Base-by-base conservation (phyloP, 148 eudicot species). In the Arctostaphylos glauca region DNA sequence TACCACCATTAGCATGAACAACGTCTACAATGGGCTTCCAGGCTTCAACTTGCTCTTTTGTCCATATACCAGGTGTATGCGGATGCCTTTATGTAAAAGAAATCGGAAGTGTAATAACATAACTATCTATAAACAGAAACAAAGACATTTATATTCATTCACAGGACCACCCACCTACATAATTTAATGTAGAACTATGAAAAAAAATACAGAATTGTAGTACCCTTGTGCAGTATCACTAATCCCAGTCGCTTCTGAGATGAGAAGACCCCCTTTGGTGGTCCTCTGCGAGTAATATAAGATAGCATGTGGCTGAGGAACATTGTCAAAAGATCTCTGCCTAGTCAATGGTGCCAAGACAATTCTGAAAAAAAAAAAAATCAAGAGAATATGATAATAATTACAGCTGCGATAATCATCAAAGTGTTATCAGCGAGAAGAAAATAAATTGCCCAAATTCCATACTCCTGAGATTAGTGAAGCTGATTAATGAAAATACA, bases 11-110 rank as follows among this genome's bases (percentile, higher is more conserved):
- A 1, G 87, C 87, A 60, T 89, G 91, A 5, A 89, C 88, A 80
- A 86, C 88, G 14, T 89, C 85, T 2, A 87, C 88, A 60, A 89
- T 87, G 6, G 91, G 91, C 75, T 87, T 89, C 91, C 91, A 87
- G 9, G 91, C 91, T 74, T 89, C 91, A 74, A 74, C 77, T 48
- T 74, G 77, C 41, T 48, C 55, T 12, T 48, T 48, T 19, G 77
- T 74, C 77, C 91, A 89, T 84, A 89, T 87, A 43, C 89, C 91
- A 54, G 91, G 91, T 0, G 88, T 84, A 19, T 56, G n/a, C 3
- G 79, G 81, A 75, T 83, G 85, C 86, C 91, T 87, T 55, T 9
- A 83, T 9, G 8, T 73, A 43, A 72, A 73, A 44, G 6, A 14
- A 18, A 44, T 19, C 7, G 16, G 52, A 18, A 41, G 47, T 46